phyloP scores from a whole-genome alignment of 2,329 filamentous ascomycete genomes.

The Hypocrella siamensis region DNA sequence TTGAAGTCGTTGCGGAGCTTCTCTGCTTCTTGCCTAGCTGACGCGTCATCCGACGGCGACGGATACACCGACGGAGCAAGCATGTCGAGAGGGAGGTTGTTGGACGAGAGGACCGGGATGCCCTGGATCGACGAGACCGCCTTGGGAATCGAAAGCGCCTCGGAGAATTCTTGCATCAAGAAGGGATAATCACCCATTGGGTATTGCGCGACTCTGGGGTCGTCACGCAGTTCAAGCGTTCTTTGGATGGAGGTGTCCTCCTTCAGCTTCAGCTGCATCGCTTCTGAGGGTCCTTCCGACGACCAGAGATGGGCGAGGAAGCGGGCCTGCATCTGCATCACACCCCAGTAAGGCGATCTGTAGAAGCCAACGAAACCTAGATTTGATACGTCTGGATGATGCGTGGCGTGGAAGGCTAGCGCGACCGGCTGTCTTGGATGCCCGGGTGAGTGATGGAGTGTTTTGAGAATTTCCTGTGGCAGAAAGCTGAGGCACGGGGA shows the following conservation, averaged over 20 bases:
- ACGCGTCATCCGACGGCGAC: conserved; percentile 17
- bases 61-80: conserved; percentile 41
- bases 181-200: conserved; percentile 73
- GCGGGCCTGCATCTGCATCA: conserved; percentile 75
- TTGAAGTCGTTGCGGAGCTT: conserved; percentile 30
- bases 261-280: conserved; percentile 23
- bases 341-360: conserved; percentile 69
- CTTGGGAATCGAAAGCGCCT: conserved; percentile 34
- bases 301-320: conserved; percentile 49
- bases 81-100: conserved; percentile 31
- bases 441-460: conserved; percentile 39
- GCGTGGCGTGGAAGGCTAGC: conserved; percentile 51
- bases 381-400: conserved; percentile 42
- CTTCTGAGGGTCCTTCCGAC: conserved; percentile 10
- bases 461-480: conserved; percentile 34
- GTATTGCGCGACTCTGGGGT: conserved; percentile 48
- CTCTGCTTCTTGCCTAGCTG: conserved; percentile 21
- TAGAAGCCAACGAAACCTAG: conserved; percentile 76
- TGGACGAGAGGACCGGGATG: conserved; percentile 19
- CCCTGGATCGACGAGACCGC: conserved; percentile 16
- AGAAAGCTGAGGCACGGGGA: conserved; percentile 50
- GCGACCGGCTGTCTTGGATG: conserved; percentile 45
- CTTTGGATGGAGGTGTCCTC: conserved; percentile 27
- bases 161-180: conserved; percentile 55
- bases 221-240: conserved; percentile 33